Evolutionary conservation across 331 rosid genomes (phyloP).

Genomic region (Phaseolus coccineus): DNA sequence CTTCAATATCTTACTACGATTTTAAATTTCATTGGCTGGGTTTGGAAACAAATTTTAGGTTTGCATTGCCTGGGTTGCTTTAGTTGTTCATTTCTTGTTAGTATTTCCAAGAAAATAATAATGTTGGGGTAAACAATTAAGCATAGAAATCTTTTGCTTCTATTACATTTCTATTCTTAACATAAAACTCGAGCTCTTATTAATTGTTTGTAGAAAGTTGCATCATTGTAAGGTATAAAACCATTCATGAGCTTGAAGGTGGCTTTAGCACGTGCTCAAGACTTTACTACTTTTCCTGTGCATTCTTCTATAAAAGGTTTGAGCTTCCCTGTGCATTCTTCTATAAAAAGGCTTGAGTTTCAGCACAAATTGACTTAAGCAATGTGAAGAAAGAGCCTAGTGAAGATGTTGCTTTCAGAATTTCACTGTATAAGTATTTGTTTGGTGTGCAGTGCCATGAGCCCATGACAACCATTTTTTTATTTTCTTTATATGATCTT

Average conservation of each 20-base stretch:
- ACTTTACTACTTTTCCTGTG: background rate
- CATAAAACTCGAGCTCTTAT: too few species aligned
- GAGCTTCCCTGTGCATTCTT: too few species aligned
- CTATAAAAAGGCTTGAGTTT: too few species aligned
- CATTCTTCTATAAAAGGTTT: background rate
- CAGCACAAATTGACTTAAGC: too few species aligned
- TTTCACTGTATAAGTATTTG: background rate
- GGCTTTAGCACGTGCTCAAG: background rate
- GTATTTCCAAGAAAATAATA: too few species aligned
- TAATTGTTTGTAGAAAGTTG: background rate
- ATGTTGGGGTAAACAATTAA: too few species aligned
- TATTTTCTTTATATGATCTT: background rate
- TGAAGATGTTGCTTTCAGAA: conserved; percentile 2
- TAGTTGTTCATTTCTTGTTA: too few species aligned
- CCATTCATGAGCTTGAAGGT: too few species aligned
- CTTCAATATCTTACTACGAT: background rate
- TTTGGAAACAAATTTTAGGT: background rate
- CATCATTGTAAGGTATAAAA: background rate
- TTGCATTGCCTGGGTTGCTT: background rate
- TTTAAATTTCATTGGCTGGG: background rate
- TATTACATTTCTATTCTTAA: too few species aligned
- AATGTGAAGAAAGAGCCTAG: background rate
- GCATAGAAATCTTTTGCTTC: too few species aligned
- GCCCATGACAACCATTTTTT: background rate
- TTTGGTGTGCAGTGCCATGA: background rate